phyloP scores from a whole-genome alignment of 208 protist genomes.

The Acanthamoeba triangularis region DNA sequence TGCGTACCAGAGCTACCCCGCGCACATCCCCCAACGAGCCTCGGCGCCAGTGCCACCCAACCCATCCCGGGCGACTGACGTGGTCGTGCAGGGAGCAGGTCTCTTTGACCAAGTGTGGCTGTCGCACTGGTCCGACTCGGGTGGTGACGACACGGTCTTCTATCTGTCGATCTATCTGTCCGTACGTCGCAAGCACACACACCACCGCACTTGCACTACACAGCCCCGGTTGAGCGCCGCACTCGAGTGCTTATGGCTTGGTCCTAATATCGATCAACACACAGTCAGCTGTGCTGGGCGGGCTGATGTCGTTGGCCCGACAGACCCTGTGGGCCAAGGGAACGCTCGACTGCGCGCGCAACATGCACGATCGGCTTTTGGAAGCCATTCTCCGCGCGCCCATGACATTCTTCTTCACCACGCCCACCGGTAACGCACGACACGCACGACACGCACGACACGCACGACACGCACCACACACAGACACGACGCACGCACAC shows the following conservation, averaged over 20 bases:
- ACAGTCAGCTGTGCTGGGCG: background rate
- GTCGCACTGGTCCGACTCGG: background rate
- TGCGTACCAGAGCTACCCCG: background rate
- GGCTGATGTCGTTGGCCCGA: background rate
- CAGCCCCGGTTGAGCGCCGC: background rate
- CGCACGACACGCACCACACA: too few relatives aligned
- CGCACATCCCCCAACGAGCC: background rate
- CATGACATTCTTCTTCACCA: slow-evolving; percentile 33
- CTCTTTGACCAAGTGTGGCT: slow-evolving; percentile 8
- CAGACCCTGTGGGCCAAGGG: slow-evolving; percentile 20
- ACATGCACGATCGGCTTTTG: slow-evolving; percentile 68
- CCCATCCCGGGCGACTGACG: too few relatives aligned
- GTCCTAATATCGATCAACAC: background rate
- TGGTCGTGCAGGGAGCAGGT: background rate
- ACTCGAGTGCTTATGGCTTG: background rate
- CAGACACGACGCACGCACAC: slow-evolving; percentile 18
- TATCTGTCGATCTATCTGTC: slow-evolving; percentile 23
- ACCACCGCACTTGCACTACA: background rate
- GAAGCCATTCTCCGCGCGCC: slow-evolving; percentile 53
- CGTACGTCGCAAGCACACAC: background rate
- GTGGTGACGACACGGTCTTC: slow-evolving; percentile 68
- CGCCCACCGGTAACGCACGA: background rate
- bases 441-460: too few relatives aligned
- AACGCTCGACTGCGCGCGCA: slow-evolving; percentile 12
- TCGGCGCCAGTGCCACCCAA: background rate